phyloP scores from a whole-genome alignment of 2,329 filamentous ascomycete species.

The Cercospora brassicicola region DNA sequence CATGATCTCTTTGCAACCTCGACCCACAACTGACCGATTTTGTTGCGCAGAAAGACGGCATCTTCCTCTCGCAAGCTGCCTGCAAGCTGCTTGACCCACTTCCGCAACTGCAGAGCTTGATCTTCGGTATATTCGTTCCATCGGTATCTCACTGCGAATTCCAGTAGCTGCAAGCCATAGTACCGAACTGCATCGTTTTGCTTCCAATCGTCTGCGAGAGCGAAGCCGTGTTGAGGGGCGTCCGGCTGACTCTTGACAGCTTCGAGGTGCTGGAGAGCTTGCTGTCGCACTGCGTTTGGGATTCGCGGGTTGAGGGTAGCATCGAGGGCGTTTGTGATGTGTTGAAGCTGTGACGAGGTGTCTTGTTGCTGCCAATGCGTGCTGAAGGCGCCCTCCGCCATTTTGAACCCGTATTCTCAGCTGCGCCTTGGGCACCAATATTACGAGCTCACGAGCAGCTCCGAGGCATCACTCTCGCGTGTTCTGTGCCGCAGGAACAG shows the following conservation, averaged over 20 bases:
- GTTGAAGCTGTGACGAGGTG: constrained; percentile 49
- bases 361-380: constrained; percentile 26
- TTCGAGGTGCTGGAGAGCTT: constrained; percentile 85
- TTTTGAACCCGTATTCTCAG: neutral
- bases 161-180: constrained; percentile 88
- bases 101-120: constrained; percentile 67
- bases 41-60: constrained; percentile 83
- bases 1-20: constrained; percentile 91
- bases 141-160: constrained; percentile 82
- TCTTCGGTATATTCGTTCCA: constrained; percentile 72
- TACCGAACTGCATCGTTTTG: constrained; percentile 84
- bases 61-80: constrained; percentile 70
- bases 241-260: constrained; percentile 74
- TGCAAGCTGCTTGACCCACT: constrained; percentile 77
- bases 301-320: constrained; percentile 82
- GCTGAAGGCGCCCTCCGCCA: constrained; percentile 23
- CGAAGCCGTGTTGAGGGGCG: constrained; percentile 81
- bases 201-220: constrained; percentile 70
- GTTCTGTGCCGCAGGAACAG: neutral
- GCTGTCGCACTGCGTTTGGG: constrained; percentile 74
- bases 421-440: neutral
- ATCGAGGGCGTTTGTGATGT: constrained; percentile 81
- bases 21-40: constrained; percentile 90
- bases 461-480: neutral
- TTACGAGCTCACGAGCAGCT: constrained; percentile 11